phyloP scores from a whole-genome alignment of 257 asterid genomes.

The Leptodermis oblonga region DNA sequence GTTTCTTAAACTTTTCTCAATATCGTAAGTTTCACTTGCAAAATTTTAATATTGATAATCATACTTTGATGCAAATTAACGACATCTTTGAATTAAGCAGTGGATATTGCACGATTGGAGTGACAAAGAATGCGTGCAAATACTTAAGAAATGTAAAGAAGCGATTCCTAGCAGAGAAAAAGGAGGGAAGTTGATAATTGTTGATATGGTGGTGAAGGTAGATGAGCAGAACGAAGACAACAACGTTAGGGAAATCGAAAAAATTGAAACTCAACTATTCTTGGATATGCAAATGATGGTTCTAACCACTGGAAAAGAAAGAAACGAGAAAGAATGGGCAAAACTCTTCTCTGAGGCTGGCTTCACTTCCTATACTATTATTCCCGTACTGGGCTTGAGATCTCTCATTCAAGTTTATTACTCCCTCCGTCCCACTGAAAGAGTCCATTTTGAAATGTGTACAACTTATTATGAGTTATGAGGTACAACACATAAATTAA shows the following conservation, averaged over 20 bases:
- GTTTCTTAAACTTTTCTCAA: no score
- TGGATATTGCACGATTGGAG: no score
- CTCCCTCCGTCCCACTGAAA: no score
- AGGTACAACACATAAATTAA: no score
- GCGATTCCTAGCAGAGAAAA: constrained; percentile 15
- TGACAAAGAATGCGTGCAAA: no score
- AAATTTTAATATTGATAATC: no score
- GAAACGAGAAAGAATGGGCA: constrained; percentile 38
- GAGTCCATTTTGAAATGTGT: no score
- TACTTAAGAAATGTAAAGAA: constrained; percentile 22
- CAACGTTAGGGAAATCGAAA: neutral
- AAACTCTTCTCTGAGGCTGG: constrained; percentile 31
- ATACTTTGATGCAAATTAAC: neutral
- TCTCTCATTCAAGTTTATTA: constrained; percentile 37
- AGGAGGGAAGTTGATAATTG: constrained; percentile 26
- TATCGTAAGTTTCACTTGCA: no score
- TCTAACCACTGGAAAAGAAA: constrained; percentile 14
- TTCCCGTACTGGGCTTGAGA: constrained; percentile 30
- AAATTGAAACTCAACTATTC: constrained; percentile 15
- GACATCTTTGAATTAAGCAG: constrained; percentile 11
- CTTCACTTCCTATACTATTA: constrained; percentile 27
- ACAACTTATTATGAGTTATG: no score
- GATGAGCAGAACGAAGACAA: neutral
- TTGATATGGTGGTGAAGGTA: constrained; percentile 20
- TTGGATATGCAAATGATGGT: constrained; percentile 27